Conservation (phyloP, 2,329 filamentous ascomycete genomes). For the Eurotiales sp. region DNA sequence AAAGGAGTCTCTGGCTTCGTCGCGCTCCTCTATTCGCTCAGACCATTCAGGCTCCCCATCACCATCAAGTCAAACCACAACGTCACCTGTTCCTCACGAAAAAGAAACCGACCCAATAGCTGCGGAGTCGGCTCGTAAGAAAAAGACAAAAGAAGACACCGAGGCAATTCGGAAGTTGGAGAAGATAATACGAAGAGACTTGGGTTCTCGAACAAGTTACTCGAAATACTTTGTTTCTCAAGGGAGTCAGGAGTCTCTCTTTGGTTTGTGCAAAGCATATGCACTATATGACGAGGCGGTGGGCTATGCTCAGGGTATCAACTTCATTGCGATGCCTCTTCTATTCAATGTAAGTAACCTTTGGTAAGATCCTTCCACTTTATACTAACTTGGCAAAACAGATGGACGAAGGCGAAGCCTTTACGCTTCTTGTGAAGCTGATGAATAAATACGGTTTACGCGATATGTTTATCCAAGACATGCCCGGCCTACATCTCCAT, state of each 20-base stretch:
- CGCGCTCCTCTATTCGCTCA: slow-evolving; percentile 80
- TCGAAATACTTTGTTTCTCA: slow-evolving; percentile 92
- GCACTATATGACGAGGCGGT: slow-evolving; percentile 91
- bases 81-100: slow-evolving; percentile 55
- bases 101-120: slow-evolving; percentile 64
- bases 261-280: slow-evolving; percentile 96
- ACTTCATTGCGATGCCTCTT: slow-evolving; percentile 94
- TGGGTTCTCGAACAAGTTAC: slow-evolving; percentile 90
- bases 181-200: slow-evolving; percentile 83
- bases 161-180: slow-evolving; percentile 75
- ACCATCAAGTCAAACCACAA: slow-evolving; percentile 52
- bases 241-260: slow-evolving; percentile 87
- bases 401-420: slow-evolving; percentile 97
- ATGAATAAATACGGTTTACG: slow-evolving; percentile 97
- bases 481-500: slow-evolving; percentile 91
- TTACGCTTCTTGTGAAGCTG: slow-evolving; percentile 83
- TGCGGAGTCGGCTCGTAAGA: slow-evolving; percentile 65
- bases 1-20: slow-evolving; percentile 67
- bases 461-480: slow-evolving; percentile 90
- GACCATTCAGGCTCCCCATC: slow-evolving; percentile 63
- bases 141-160: slow-evolving; percentile 73
- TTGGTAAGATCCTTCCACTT: no score
- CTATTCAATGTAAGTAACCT: slow-evolving; percentile 73
- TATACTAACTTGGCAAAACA: slow-evolving; percentile 31
- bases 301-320: slow-evolving; percentile 98